Evolutionary conservation across 148 eudicot genomes (phyloP), one percentile per base, ranked within the genome.

Genomic region (Pharnaceum exiguum): DNA sequence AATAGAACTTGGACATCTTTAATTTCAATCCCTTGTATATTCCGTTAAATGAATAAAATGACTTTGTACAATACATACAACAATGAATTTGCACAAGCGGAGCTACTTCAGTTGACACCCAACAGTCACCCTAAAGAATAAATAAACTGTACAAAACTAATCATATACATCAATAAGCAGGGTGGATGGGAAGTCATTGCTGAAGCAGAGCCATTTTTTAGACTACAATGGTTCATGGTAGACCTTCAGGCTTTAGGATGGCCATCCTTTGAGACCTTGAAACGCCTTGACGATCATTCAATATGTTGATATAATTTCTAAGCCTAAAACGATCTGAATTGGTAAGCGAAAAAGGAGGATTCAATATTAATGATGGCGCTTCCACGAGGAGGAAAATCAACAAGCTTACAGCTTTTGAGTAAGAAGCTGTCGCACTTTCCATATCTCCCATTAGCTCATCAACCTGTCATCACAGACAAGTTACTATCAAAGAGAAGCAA

Each of bases 281-380:
- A 65, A 78, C 76, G 66, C 79, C 78, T 73, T 83, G 88, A 79
- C 96, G 77, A 64, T 81, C 84, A 44, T 72, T 86, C 42, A 89
- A 75, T 32, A 75, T 78, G 61, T 72, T 85, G 24, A 86, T 81
- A 73, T 89, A 89, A 29, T 62, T 81, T 40, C 79, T 75, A 47
- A 89, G 80, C 65, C 96, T 79, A 72, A 73, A 70, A 13, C 95
- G 78, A 60, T 89, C 96, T 11, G 90, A 81, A 67, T 68, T 79
- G 22, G 90, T 89, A 31, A 89, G 87, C 33, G 90, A 67, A 77
- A 89, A 89, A 15, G 96, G 96, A 65, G 96, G 96, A 61, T 89
- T 89, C n/a, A 89, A 58, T 57, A 86, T 71, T 59, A 89, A 85
- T 2, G 80, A 81, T 15, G 95, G 88, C 32, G 88, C 96, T 69